phyloP scores from a whole-genome alignment of 2,329 filamentous ascomycete genomes.

The Beauveria varroae region DNA sequence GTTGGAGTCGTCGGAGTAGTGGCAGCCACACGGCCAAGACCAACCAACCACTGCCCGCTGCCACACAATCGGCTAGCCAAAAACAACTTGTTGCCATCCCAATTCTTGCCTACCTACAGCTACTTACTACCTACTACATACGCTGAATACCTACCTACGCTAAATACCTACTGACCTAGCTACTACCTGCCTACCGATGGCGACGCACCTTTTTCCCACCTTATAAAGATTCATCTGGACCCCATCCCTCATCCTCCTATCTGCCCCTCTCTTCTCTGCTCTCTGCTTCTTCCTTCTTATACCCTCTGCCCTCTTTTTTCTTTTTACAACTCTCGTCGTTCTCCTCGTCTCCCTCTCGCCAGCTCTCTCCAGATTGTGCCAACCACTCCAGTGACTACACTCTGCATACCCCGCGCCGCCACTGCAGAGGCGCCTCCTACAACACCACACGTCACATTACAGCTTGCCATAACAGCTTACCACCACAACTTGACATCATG shows the following conservation, averaged over 20 bases:
- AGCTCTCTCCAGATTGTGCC: background rate
- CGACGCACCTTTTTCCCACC: background rate
- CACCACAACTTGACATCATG: conserved; percentile 29
- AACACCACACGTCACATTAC: conserved; percentile 2
- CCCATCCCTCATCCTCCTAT: background rate
- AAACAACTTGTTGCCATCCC: too few relatives aligned
- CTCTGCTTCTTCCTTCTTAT: background rate
- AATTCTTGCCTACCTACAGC: too few relatives aligned
- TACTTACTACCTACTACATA: too few relatives aligned
- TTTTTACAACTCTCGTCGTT: background rate
- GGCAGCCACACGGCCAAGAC: background rate
- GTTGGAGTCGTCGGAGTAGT: background rate
- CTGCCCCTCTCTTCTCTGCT: conserved; percentile 20
- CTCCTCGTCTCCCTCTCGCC: background rate
- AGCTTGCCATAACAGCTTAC: conserved; percentile 13
- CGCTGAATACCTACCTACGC: too few relatives aligned
- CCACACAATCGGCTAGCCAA: too few relatives aligned
- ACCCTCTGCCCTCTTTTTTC: conserved; percentile 1
- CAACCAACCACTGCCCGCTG: too few relatives aligned
- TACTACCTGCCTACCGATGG: too few relatives aligned
- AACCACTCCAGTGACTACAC: background rate
- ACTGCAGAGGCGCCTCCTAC: background rate
- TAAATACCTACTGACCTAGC: too few relatives aligned
- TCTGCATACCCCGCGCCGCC: background rate
- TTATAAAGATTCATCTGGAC: conserved; percentile 10